Conservation (phyloP, 1,284 basidiomycete species). For the Hemileia vastatrix region DNA sequence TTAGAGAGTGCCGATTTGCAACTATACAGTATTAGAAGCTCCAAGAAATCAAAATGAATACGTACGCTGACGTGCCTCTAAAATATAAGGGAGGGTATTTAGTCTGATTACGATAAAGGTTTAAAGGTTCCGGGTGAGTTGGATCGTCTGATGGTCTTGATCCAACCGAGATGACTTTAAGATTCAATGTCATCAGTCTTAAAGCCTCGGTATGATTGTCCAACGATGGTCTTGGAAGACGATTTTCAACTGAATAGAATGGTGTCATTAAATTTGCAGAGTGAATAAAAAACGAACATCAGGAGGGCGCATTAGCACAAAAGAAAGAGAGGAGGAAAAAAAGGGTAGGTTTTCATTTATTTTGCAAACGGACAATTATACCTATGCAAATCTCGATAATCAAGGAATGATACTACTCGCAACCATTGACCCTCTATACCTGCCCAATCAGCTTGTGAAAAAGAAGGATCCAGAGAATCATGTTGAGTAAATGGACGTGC, state of each 20-base stretch:
- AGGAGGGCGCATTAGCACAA: too few species aligned
- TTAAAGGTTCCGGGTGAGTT: background rate
- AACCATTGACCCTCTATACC: conserved; percentile 12
- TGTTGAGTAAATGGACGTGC: conserved; percentile 9
- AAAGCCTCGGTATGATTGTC: conserved; percentile 2
- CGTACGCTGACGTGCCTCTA: conserved; percentile 9
- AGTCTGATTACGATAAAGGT: background rate
- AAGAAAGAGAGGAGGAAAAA: too few species aligned
- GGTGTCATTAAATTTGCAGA: too few species aligned
- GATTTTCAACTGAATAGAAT: background rate
- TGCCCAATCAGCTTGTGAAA: conserved; percentile 14
- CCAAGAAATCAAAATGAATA: background rate
- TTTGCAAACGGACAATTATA: conserved; percentile 20
- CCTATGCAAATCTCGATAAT: conserved; percentile 7
- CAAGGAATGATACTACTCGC: conserved; percentile 7
- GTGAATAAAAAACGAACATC: background rate
- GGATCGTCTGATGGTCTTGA: background rate
- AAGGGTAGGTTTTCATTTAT: too few species aligned
- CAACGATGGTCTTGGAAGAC: background rate
- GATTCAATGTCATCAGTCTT: conserved; percentile 14
- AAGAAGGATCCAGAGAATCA: background rate
- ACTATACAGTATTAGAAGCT: too few species aligned
- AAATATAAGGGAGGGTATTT: conserved; percentile 11
- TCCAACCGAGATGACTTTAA: conserved; percentile 10
- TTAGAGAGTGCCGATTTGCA: too few species aligned